A percentile compares a stretch with the other conserved stretches of the same genome.
phyloP scores from a whole-genome alignment of 2,329 filamentous ascomycete genomes.

The Aspergillus pseudoglaucus region DNA sequence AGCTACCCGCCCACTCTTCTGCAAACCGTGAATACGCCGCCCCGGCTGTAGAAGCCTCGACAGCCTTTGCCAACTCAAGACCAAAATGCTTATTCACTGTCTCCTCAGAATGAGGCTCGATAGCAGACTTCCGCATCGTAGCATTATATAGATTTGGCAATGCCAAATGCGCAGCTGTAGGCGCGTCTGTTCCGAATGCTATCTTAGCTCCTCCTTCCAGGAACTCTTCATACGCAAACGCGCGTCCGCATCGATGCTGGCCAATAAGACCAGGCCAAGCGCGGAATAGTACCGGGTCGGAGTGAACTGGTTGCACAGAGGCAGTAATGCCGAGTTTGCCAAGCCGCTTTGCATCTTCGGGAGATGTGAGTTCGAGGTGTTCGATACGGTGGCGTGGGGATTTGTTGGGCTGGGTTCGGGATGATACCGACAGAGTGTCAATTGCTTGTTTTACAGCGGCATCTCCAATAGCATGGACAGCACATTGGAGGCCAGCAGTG shows the following conservation, averaged over 20 bases:
- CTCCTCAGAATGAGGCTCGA: constrained; percentile 31
- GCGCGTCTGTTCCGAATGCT: constrained; percentile 45
- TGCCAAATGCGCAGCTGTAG: constrained; percentile 42
- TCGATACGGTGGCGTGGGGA: constrained; percentile 44
- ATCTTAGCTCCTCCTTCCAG: constrained; percentile 39
- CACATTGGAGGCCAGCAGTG: constrained; percentile 41
- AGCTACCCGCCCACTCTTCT: constrained; percentile 36
- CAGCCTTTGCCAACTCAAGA: constrained; percentile 36
- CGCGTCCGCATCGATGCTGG: constrained; percentile 39
- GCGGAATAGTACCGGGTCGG: constrained; percentile 40
- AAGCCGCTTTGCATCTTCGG: constrained; percentile 43
- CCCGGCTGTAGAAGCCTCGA: constrained; percentile 39
- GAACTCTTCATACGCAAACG: constrained; percentile 48
- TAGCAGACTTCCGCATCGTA: constrained; percentile 42
- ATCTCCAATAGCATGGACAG: constrained; percentile 49
- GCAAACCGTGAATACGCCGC: constrained; percentile 43
- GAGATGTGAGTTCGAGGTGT: constrained; percentile 45
- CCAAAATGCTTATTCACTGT: constrained; percentile 41
- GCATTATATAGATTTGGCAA: constrained; percentile 46
- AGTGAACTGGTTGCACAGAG: constrained; percentile 34
- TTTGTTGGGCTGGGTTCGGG: constrained; percentile 18
- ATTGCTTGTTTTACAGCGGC: constrained; percentile 41
- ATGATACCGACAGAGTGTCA: constrained; percentile 28
- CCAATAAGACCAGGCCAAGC: constrained; percentile 45
- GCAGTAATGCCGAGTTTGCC: constrained; percentile 42